These are phyloP conservation scores for Trypanosoma mega DNA, from an alignment of 208 protist genomes.

Conservation along the genomic window DNA sequence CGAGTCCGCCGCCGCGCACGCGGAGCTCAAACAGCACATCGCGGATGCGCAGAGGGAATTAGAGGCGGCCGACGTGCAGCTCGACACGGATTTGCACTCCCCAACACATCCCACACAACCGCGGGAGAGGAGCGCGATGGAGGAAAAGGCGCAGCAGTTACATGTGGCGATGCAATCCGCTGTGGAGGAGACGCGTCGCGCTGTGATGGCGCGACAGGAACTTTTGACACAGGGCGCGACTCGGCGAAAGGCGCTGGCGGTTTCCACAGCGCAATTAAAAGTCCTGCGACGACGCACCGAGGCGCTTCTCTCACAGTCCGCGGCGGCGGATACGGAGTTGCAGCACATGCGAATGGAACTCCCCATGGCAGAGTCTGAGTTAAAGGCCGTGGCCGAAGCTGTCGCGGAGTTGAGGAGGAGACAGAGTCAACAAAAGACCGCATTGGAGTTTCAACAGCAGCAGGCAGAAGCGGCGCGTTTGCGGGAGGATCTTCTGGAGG, in stretches of 20 bases:
- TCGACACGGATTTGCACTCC: background rate
- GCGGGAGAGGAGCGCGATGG: background rate
- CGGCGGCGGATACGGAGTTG: constrained; percentile 2
- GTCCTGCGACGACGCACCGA: background rate
- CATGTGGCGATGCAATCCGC: constrained; percentile 7
- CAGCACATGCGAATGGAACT: background rate
- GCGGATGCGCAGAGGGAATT: background rate
- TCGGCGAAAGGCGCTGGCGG: constrained; percentile 3
- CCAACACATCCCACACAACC: background rate
- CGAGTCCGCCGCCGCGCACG: constrained; percentile 22
- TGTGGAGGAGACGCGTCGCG: background rate
- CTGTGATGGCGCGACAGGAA: background rate
- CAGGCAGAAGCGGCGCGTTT: background rate
- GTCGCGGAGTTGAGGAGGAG: background rate
- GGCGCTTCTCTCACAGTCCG: background rate
- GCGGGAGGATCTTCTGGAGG: constrained; percentile 4
- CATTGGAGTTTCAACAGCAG: background rate
- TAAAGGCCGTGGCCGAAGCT: background rate
- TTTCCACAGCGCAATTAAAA: background rate
- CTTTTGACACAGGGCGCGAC: background rate
- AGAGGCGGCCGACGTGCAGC: background rate
- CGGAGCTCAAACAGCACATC: constrained; percentile 6
- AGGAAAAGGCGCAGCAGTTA: background rate
- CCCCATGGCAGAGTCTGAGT: background rate
- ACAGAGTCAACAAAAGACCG: background rate